A percentile compares a stretch with the other conserved stretches of the same genome.
Evolutionary conservation across 495 filamentous ascomycete genomes (phyloP).

Genomic region (Penicillium ochrochloron): DNA sequence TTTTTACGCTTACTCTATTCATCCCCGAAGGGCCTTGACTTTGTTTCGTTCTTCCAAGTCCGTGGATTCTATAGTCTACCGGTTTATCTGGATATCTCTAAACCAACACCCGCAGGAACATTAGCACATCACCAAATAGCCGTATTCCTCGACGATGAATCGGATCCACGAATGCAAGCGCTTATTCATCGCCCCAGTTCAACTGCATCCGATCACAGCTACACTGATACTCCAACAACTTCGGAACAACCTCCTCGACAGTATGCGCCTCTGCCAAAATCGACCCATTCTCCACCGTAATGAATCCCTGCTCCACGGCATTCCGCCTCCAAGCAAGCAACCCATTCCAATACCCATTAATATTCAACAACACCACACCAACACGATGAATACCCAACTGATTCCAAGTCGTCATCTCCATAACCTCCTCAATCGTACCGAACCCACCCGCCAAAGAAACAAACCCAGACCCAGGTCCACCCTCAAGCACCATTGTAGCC

Average conservation of each 20-base stretch:
- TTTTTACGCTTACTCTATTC: too few species aligned
- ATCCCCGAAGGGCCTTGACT: background rate
- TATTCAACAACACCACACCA: slow-evolving; percentile 81
- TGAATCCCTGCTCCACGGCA: slow-evolving; percentile 76
- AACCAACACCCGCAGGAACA: slow-evolving; percentile 2
- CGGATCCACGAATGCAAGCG: background rate
- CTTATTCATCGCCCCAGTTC: slow-evolving; percentile 76
- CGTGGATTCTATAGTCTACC: slow-evolving; percentile 2
- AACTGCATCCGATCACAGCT: slow-evolving; percentile 75
- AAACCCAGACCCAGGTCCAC: slow-evolving; percentile 85
- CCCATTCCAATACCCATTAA: slow-evolving; percentile 90
- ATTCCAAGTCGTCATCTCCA: slow-evolving; percentile 98
- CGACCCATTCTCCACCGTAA: slow-evolving; percentile 64
- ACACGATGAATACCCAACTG: slow-evolving; percentile 90
- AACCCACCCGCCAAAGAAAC: slow-evolving; percentile 88
- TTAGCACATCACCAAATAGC: slow-evolving; percentile 2
- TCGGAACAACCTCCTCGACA: slow-evolving; percentile 71
- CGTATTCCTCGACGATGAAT: background rate
- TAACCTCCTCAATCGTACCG: slow-evolving; percentile 94
- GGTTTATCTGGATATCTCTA: slow-evolving; percentile 14
- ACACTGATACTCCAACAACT: slow-evolving; percentile 73
- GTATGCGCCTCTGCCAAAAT: slow-evolving; percentile 79
- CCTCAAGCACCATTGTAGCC: slow-evolving; percentile 81
- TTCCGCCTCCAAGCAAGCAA: slow-evolving; percentile 80
- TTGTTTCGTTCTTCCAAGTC: background rate